phyloP scores from a whole-genome alignment of 805 yeast genomes.

The Candida incommunis region DNA sequence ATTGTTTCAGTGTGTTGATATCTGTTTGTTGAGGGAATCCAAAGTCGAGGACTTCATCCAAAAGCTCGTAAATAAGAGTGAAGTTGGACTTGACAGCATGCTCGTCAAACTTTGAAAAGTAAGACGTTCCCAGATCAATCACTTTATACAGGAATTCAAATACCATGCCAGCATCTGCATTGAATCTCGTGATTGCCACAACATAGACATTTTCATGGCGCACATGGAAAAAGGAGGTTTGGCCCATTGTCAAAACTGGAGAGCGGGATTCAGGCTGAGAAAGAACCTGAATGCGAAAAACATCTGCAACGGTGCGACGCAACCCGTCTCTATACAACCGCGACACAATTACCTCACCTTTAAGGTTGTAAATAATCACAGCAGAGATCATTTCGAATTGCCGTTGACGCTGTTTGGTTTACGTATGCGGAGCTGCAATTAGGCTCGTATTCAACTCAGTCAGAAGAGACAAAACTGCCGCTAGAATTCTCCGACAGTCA shows the following conservation, averaged over 20 bases:
- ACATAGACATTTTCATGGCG: conserved; percentile 51
- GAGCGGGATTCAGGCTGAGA: conserved; percentile 47
- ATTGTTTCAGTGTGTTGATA: conserved; percentile 24
- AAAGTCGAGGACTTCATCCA: conserved; percentile 64
- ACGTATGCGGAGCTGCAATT: no score
- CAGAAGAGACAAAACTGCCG: no score
- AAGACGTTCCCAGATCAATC: conserved; percentile 35
- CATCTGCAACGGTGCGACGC: conserved; percentile 67
- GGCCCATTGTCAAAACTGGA: conserved; percentile 75
- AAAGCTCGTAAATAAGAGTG: conserved; percentile 53
- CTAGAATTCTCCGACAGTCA: no score
- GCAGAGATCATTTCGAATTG: conserved; percentile 77
- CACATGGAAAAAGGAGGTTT: conserved; percentile 79
- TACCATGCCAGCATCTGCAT: conserved; percentile 68
- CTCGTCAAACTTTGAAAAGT: conserved; percentile 31
- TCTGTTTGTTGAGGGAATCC: conserved; percentile 69
- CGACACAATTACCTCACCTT: conserved; percentile 76
- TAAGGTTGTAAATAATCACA: conserved; percentile 57
- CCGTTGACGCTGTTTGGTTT: no score
- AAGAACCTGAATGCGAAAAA: conserved; percentile 86
- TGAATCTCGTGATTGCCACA: conserved; percentile 81
- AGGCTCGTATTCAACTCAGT: no score
- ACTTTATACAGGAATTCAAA: conserved; percentile 66
- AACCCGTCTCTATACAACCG: conserved; percentile 62
- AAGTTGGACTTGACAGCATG: conserved; percentile 49